Evolutionary conservation across 1,139 yeast genomes (phyloP).

Genomic region (Yamadazyma buinensis): DNA sequence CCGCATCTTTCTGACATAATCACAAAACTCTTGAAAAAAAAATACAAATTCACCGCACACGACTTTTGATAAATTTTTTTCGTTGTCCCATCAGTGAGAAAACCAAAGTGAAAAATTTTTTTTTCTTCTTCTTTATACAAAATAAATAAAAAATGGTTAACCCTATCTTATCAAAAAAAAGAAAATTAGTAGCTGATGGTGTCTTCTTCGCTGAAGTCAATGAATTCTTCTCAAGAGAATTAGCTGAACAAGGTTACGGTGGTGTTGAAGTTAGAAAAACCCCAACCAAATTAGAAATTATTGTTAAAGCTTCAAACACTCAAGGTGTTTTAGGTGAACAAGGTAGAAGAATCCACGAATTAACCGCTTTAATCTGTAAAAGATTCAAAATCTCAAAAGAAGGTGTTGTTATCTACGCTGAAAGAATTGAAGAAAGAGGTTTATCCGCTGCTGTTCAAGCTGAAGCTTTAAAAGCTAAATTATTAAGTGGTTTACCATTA

Average conservation of each 20-base stretch:
- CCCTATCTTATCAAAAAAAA: slow-evolving; percentile 75
- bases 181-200: slow-evolving; percentile 99
- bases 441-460: slow-evolving; percentile 99
- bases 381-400: slow-evolving; percentile 97
- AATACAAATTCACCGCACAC: not conserved
- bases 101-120: slow-evolving; percentile 2
- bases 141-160: slow-evolving; percentile 27
- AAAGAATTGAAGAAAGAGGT: slow-evolving; percentile 99
- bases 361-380: slow-evolving; percentile 96
- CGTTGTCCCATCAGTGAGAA: slow-evolving; percentile 1
- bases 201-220: slow-evolving; percentile 99
- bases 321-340: slow-evolving; percentile 99
- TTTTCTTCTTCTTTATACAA: not conserved
- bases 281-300: slow-evolving; percentile 96
- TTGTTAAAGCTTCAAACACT: slow-evolving; percentile 99
- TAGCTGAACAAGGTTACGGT: slow-evolving; percentile 99
- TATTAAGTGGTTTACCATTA: slow-evolving; percentile 98
- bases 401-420: slow-evolving; percentile 94
- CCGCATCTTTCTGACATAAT: slow-evolving; percentile 3
- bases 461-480: slow-evolving; percentile 97
- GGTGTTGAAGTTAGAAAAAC: slow-evolving; percentile 99
- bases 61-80: slow-evolving; percentile 10
- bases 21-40: slow-evolving; percentile 1
- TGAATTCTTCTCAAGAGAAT: slow-evolving; percentile 99
- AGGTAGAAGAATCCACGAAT: slow-evolving; percentile 99